phyloP scores from a whole-genome alignment of 768 basidiomycete species.

The Leccinellum rugosiceps region DNA sequence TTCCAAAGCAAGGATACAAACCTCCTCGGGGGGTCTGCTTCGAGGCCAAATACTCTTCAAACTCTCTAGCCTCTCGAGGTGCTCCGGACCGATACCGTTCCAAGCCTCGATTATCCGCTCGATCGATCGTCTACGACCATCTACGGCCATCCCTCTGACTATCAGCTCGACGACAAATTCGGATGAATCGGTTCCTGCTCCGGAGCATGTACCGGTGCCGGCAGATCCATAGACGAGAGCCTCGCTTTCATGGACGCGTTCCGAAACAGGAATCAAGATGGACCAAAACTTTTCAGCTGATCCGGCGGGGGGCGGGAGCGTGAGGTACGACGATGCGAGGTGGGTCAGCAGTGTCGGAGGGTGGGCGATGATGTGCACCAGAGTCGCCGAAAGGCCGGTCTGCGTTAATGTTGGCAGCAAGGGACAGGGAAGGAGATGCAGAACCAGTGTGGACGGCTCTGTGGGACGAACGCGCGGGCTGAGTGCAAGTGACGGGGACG shows the following conservation, averaged over 20 bases:
- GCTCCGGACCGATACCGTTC: conserved; percentile 41
- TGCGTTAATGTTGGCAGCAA: conserved; percentile 56
- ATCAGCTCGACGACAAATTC: conserved; percentile 67
- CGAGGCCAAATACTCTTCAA: conserved; percentile 46
- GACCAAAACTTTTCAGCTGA: conserved; percentile 75
- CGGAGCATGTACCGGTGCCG: conserved; percentile 44
- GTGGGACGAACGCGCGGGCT: conserved; percentile 2
- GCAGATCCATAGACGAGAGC: conserved; percentile 54
- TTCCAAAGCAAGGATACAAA: conserved; percentile 9
- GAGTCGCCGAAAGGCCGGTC: conserved; percentile 60
- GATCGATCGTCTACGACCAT: conserved; percentile 49
- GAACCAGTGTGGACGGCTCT: conserved; percentile 57
- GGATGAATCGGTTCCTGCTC: conserved; percentile 30
- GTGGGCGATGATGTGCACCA: conserved; percentile 64
- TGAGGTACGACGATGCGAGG: conserved; percentile 67
- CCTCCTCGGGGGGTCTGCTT: conserved; percentile 29
- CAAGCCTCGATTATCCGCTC: conserved; percentile 68
- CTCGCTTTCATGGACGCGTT: conserved; percentile 57
- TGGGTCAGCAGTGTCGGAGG: conserved; percentile 67
- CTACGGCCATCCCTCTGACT: conserved; percentile 41
- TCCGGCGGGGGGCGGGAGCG: conserved; percentile 63
- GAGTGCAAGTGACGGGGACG: conserved; percentile 1
- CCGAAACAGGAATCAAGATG: conserved; percentile 68
- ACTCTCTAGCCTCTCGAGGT: conserved; percentile 48
- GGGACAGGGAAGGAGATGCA: conserved; percentile 52